A percentile compares a stretch with the other conserved stretches of the same genome.
Evolutionary conservation across 345 rosid species (phyloP).

Genomic region (Turritis glabra): DNA sequence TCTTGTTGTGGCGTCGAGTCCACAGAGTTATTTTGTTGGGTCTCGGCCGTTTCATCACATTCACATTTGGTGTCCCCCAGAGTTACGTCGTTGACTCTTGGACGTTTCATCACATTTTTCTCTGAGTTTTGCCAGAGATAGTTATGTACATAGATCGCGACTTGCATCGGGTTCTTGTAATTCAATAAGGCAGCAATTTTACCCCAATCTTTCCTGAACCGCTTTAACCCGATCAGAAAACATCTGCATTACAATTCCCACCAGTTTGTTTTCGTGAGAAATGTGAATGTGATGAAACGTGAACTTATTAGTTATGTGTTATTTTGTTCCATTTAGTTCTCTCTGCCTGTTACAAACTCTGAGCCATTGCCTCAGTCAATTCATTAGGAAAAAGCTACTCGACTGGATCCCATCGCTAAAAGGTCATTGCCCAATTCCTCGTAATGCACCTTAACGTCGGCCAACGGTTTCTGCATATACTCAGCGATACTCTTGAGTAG

Average conservation of each 20-base stretch:
- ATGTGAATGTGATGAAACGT: background rate
- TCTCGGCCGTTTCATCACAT: too few species aligned
- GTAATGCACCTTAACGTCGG: constrained; percentile 10
- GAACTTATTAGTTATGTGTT: constrained; percentile 29
- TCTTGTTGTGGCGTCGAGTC: background rate
- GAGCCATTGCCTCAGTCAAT: background rate
- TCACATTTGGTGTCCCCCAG: too few species aligned
- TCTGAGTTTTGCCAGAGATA: background rate
- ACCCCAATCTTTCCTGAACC: background rate
- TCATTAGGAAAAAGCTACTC: background rate
- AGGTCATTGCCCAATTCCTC: constrained; percentile 13
- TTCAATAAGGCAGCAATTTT: constrained; percentile 10
- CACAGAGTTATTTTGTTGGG: background rate
- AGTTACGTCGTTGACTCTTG: background rate
- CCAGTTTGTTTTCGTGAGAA: background rate
- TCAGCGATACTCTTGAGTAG: background rate
- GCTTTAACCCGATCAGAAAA: constrained; percentile 24
- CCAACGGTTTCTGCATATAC: background rate
- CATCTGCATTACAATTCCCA: constrained; percentile 4
- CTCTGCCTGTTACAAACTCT: background rate
- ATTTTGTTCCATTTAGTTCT: constrained; percentile 2
- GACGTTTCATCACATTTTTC: background rate
- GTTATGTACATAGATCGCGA: background rate
- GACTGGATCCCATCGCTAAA: background rate
- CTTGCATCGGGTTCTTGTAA: background rate